These are phyloP conservation scores for Psidium friedrichsthalianum DNA, from an alignment of 345 rosid species.

Conservation along the genomic window DNA sequence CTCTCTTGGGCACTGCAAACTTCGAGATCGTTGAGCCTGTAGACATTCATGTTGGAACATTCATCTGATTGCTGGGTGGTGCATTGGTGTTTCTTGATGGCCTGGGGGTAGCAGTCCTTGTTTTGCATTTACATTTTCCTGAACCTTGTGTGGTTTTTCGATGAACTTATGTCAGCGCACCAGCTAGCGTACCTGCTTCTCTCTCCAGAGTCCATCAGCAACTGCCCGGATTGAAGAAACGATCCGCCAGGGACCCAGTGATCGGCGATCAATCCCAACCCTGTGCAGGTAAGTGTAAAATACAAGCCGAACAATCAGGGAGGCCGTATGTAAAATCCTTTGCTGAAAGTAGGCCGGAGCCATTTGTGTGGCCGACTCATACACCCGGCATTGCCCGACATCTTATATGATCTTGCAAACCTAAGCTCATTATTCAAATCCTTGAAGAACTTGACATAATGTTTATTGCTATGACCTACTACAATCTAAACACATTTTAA, in stretches of 20 bases:
- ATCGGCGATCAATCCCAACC: not conserved
- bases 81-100: not conserved
- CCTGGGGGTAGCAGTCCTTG: not conserved
- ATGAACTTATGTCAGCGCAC: not conserved
- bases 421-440: not conserved
- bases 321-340: not conserved
- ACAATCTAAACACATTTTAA: not conserved
- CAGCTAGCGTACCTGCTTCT: not conserved
- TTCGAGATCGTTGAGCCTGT: not conserved
- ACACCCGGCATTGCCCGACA: not conserved
- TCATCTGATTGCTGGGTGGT: not conserved
- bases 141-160: not conserved
- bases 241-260: not conserved
- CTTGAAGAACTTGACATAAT: not conserved
- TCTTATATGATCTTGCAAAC: not conserved
- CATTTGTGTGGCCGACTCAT: not conserved
- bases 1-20: not conserved
- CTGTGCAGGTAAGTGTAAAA: no score
- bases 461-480: not conserved
- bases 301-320: not conserved
- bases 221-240: not conserved
- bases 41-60: not conserved
- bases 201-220: not conserved
- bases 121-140: not conserved
- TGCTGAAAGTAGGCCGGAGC: not conserved